Conservation (phyloP, 106 monocot species). For the Dendrobium officinale region DNA sequence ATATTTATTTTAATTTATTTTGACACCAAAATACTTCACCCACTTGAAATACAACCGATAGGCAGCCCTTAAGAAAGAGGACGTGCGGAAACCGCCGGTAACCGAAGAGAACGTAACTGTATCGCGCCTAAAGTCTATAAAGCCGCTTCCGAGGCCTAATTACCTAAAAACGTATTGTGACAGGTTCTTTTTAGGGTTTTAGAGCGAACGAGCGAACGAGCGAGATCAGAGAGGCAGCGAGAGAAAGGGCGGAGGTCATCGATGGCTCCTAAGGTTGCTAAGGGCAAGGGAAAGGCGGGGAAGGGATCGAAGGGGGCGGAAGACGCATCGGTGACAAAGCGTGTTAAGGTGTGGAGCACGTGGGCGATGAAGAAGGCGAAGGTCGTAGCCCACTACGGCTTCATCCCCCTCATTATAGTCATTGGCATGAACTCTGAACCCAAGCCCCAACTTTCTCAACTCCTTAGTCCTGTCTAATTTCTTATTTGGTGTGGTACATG, state of each 20-base stretch:
- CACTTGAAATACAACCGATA: no score
- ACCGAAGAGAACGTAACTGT: no score
- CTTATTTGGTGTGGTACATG: background rate
- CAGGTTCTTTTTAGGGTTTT: background rate
- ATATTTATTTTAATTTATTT: no score
- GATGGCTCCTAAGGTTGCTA: constrained; percentile 24
- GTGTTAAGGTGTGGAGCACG: constrained; percentile 51
- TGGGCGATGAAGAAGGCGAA: constrained; percentile 71
- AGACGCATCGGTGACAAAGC: background rate
- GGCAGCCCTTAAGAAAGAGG: no score
- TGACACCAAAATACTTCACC: no score
- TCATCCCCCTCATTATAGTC: constrained; percentile 60
- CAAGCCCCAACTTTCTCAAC: constrained; percentile 43
- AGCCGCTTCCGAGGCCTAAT: no score
- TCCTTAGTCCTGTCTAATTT: constrained; percentile 45
- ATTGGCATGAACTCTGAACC: constrained; percentile 67
- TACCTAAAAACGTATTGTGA: background rate
- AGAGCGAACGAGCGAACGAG: background rate
- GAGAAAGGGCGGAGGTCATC: background rate
- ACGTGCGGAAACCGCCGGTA: no score
- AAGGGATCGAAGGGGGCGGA: constrained; percentile 5
- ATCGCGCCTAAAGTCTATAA: no score
- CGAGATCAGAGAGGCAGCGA: background rate
- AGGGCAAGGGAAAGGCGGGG: constrained; percentile 24
- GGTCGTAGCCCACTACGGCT: constrained; percentile 53